Conservation (phyloP, 345 rosid genomes). For the Salix exigua region DNA sequence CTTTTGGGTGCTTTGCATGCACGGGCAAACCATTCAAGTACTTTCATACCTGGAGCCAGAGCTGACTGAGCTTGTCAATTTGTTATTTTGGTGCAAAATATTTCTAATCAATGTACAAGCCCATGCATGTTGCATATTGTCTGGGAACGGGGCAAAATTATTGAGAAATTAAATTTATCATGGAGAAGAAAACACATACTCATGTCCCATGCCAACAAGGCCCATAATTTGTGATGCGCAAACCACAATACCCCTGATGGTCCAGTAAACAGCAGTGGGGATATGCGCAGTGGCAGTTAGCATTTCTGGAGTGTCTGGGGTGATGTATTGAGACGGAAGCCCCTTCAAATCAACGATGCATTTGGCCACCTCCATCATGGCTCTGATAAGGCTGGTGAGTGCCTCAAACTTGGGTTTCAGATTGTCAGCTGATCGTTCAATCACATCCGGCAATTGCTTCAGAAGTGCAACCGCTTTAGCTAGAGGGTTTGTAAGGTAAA, state of each 20-base stretch:
- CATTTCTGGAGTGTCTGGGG: slow-evolving; percentile 32
- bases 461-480: slow-evolving; percentile 23
- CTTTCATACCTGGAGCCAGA: not conserved
- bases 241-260: slow-evolving; percentile 44
- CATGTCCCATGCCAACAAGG: slow-evolving; percentile 39
- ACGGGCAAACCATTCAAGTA: not conserved
- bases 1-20: not conserved
- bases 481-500: slow-evolving; percentile 22
- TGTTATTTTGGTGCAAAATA: no score
- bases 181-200: slow-evolving; percentile 19
- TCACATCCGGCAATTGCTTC: slow-evolving; percentile 24
- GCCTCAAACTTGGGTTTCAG: slow-evolving; percentile 34
- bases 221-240: slow-evolving; percentile 39
- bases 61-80: not conserved
- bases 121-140: no score
- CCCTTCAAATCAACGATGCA: slow-evolving; percentile 44
- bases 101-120: no score
- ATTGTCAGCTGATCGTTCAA: slow-evolving; percentile 12
- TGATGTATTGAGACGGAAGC: slow-evolving; percentile 40
- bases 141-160: no score
- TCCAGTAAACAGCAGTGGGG: slow-evolving; percentile 53
- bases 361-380: slow-evolving; percentile 47
- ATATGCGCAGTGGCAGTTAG: slow-evolving; percentile 37
- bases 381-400: slow-evolving; percentile 35
- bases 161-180: no score